Percentiles rank a stretch among this genome's conserved stretches.
These are phyloP conservation scores for Colletotrichum siamense DNA, from an alignment of 2,329 filamentous ascomycete species.

Conservation along the genomic window DNA sequence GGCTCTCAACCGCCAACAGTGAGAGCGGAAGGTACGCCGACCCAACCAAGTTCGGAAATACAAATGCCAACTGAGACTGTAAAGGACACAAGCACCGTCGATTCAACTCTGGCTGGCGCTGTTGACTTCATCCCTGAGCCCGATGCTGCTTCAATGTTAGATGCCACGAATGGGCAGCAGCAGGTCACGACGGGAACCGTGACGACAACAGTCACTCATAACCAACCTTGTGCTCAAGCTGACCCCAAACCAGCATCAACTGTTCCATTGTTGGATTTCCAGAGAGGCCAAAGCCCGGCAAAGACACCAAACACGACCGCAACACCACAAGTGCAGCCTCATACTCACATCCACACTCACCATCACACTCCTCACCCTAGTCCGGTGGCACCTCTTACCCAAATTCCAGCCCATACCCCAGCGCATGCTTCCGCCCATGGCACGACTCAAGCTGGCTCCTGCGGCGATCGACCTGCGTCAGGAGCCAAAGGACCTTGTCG, in stretches of 20 bases:
- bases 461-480: not conserved
- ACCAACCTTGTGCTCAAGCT: not conserved
- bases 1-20: not conserved
- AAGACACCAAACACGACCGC: not conserved
- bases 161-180: not conserved
- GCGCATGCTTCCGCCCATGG: not conserved
- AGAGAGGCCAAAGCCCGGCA: not conserved
- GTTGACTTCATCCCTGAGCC: not conserved
- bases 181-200: not conserved
- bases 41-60: not conserved
- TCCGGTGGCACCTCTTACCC: not conserved
- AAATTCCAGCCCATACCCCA: not conserved
- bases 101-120: not conserved
- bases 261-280: not conserved
- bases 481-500: constrained; percentile 14
- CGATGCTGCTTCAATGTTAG: not conserved
- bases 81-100: not conserved
- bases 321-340: not conserved
- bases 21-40: constrained; percentile 15
- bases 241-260: not conserved
- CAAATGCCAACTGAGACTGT: constrained; percentile 13
- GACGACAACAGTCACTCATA: not conserved
- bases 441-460: not conserved
- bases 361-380: not conserved
- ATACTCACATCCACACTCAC: not conserved